Conservation (phyloP, 129 eudicot genomes). For the Flaveria trinervia region DNA sequence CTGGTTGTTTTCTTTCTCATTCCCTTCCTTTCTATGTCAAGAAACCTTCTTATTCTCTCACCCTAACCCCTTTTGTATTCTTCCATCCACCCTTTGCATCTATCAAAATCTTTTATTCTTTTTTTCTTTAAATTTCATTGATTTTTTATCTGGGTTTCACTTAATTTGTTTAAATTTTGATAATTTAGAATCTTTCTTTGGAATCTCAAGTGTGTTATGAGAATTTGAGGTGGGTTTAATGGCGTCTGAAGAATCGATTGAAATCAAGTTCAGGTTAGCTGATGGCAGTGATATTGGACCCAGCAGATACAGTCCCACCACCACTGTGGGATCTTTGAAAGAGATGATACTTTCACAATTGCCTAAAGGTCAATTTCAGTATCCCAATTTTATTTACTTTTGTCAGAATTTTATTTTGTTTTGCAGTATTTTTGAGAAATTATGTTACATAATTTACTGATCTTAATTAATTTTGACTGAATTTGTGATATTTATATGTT, state of each 20-base stretch:
- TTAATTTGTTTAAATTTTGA: neutral
- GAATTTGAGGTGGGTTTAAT: slow-evolving; percentile 35
- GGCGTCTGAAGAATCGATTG: slow-evolving; percentile 57
- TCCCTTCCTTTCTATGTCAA: slow-evolving; percentile 36
- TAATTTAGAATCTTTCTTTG: neutral
- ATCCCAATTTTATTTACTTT: neutral
- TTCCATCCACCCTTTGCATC: neutral
- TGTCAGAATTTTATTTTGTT: neutral
- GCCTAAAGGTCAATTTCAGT: slow-evolving; percentile 58
- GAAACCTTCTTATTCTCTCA: slow-evolving; percentile 43
- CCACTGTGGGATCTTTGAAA: slow-evolving; percentile 66
- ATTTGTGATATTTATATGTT: neutral
- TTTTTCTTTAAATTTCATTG: slow-evolving; percentile 6
- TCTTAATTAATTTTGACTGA: too few species aligned
- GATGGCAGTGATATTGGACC: slow-evolving; percentile 84
- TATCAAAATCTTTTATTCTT: slow-evolving; percentile 3
- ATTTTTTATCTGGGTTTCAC: slow-evolving; percentile 29
- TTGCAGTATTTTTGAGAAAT: too few species aligned
- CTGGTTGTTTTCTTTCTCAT: slow-evolving; percentile 35
- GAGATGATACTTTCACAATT: slow-evolving; percentile 63
- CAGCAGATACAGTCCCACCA: slow-evolving; percentile 43
- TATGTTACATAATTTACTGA: too few species aligned
- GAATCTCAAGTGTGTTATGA: slow-evolving; percentile 28
- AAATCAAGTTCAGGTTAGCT: slow-evolving; percentile 66
- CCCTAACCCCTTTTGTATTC: slow-evolving; percentile 1